phyloP scores from a whole-genome alignment of 345 rosid genomes.

The Hibiscus tridactylites region DNA sequence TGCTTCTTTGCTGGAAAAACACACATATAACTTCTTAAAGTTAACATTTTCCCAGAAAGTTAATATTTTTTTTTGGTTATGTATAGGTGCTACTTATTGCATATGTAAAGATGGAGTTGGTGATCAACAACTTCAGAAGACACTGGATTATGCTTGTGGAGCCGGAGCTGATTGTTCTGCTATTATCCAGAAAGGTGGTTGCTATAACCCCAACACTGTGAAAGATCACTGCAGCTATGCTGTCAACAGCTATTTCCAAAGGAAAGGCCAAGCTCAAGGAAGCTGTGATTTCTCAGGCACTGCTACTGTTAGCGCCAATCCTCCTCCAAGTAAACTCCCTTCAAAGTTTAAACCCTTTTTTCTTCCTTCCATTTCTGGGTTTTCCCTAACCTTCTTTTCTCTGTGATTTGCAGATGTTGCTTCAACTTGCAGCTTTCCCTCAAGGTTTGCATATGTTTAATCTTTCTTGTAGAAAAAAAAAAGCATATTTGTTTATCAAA shows the following conservation, averaged over 20 bases:
- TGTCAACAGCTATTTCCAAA: constrained; percentile 81
- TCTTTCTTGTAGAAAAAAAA: too few species aligned
- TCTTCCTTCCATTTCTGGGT: neutral
- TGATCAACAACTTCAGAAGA: constrained; percentile 51
- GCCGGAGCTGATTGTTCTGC: constrained; percentile 64
- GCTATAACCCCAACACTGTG: constrained; percentile 73
- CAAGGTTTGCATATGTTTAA: constrained; percentile 31
- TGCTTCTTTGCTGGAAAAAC: neutral
- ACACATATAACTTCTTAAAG: neutral
- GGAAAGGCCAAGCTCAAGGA: constrained; percentile 37
- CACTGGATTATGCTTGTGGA: constrained; percentile 87
- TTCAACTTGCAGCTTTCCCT: constrained; percentile 40
- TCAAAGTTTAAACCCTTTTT: neutral
- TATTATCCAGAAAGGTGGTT: constrained; percentile 55
- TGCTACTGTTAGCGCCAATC: constrained; percentile 34
- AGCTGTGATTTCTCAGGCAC: constrained; percentile 74
- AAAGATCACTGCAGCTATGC: constrained; percentile 85
- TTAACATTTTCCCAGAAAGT: neutral
- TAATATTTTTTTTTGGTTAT: neutral
- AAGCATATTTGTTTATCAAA: neutral
- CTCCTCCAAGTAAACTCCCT: constrained; percentile 33
- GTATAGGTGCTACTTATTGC: constrained; percentile 58
- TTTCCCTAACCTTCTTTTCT: neutral
- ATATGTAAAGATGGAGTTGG: constrained; percentile 59
- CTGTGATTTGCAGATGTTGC: constrained; percentile 28